Evolutionary conservation across 768 basidiomycete genomes (phyloP), one percentile per base, ranked within the genome.

Genomic region (Naganishia antarctica): DNA sequence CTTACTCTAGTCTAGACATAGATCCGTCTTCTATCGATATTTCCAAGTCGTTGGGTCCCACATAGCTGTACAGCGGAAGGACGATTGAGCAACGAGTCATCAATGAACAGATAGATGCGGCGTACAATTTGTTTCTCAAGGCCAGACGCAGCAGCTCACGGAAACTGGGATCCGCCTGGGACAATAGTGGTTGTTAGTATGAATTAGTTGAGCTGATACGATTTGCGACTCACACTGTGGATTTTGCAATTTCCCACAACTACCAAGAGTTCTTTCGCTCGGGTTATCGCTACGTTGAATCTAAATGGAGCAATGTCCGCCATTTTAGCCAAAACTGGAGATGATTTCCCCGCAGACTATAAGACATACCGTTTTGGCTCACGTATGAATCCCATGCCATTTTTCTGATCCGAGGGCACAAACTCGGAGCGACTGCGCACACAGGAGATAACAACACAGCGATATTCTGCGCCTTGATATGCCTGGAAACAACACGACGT

Each of bases 281-380:
- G 69, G 0, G 78, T 79, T 60, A 78, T 77, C 28, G 78, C 76
- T 31, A 79, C 78, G 64, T 79, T 79, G 72, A 78, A 77, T 16
- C 76, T 77, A 44, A 0, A n/a, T 4, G 13, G 4, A 41, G 3
- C n/a, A n/a, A n/a, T n/a, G n/a, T n/a, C n/a, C n/a, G n/a, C n/a
- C n/a, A n/a, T n/a, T n/a, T n/a, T n/a, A n/a, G n/a, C n/a, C n/a
- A n/a, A n/a, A n/a, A n/a, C n/a, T n/a, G n/a, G n/a, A n/a, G n/a
- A n/a, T n/a, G n/a, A n/a, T n/a, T n/a, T n/a, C n/a, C n/a, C n/a
- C n/a, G n/a, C 11, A 23, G 18, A 5, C 23, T 18, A 7, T 5
- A 6, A 5, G n/a, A 50, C 74, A 29, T 45, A 74, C 76, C 78
- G 67, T 58, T 76, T 74, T 11, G 73, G 71, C 57, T 78, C 78